A percentile compares a stretch with the other conserved stretches of the same genome.
Evolutionary conservation across 148 eudicot species (phyloP).

Genomic region (Amaranthus palmeri): DNA sequence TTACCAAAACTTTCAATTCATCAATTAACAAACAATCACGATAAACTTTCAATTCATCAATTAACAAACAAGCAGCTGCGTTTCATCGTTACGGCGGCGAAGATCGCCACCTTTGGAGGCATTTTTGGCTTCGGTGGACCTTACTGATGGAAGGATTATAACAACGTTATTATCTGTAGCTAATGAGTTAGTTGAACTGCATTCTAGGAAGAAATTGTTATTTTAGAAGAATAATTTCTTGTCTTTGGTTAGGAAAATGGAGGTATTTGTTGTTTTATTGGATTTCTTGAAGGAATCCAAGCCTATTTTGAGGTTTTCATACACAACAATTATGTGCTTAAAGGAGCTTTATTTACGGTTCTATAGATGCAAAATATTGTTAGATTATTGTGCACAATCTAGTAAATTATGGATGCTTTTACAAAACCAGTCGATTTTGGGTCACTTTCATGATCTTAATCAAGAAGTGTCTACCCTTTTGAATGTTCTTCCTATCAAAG

Average conservation of each 20-base stretch:
- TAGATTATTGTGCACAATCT: constrained; percentile 62
- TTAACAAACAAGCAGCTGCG: background rate
- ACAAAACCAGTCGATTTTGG: constrained; percentile 68
- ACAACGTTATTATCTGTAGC: constrained; percentile 44
- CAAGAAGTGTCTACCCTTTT: constrained; percentile 68
- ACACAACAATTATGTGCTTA: constrained; percentile 56
- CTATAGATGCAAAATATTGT: constrained; percentile 64
- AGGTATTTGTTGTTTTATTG: constrained; percentile 48
- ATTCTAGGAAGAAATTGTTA: constrained; percentile 32
- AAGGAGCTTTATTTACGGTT: constrained; percentile 73
- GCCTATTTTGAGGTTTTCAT: constrained; percentile 21
- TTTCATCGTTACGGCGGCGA: constrained; percentile 62
- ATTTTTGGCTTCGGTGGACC: constrained; percentile 80
- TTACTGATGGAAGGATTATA: constrained; percentile 47
- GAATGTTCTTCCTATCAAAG: constrained; percentile 73
- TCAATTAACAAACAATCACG: no score
- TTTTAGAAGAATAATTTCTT: constrained; percentile 54
- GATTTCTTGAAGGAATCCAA: constrained; percentile 47
- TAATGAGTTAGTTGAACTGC: constrained; percentile 43
- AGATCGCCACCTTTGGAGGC: constrained; percentile 61
- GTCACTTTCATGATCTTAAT: constrained; percentile 80
- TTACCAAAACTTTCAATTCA: no score
- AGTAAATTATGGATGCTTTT: constrained; percentile 75
- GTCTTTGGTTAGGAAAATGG: constrained; percentile 56
- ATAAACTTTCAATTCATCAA: no score